These are phyloP conservation scores for Cladobotryum protrusum DNA, from an alignment of 2,329 filamentous ascomycete species.

Conservation along the genomic window DNA sequence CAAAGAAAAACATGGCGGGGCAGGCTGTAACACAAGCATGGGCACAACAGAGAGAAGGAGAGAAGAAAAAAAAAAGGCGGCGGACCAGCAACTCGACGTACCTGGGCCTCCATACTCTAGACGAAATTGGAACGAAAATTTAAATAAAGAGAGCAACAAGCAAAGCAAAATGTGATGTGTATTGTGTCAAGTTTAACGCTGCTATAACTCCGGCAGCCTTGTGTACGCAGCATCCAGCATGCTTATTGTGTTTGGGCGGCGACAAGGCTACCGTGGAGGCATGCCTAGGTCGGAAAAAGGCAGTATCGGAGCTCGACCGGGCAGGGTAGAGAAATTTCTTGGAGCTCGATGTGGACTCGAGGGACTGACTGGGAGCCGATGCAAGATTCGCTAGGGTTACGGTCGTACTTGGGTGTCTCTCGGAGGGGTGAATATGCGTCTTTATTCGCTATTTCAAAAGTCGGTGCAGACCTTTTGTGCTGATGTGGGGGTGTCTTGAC, in stretches of 20 bases:
- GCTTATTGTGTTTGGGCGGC: conserved; percentile 27
- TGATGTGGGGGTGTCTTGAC: conserved; percentile 27
- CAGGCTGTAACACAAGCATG: neutral
- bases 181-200: conserved; percentile 25
- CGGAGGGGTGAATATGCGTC: conserved; percentile 24
- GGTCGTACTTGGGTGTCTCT: conserved; percentile 3
- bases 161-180: conserved; percentile 9
- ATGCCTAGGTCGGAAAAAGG: conserved; percentile 27
- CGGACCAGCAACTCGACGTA: conserved; percentile 21
- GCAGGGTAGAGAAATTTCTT: conserved; percentile 2
- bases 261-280: conserved; percentile 36
- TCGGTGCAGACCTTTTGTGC: conserved; percentile 33
- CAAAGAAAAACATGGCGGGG: conserved; percentile 9
- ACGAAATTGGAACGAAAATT: conserved; percentile 2
- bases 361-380: neutral
- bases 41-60: neutral
- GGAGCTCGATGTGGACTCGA: neutral
- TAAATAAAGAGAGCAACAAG: conserved; percentile 9
- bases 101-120: conserved; percentile 43
- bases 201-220: conserved; percentile 40
- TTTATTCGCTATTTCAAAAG: conserved; percentile 35
- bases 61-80: neutral
- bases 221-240: conserved; percentile 37
- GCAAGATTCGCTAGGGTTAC: conserved; percentile 2
- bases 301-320: conserved; percentile 12